Base-by-base conservation (phyloP, 2,329 filamentous ascomycete genomes). In the Aspergillus sp. region DNA sequence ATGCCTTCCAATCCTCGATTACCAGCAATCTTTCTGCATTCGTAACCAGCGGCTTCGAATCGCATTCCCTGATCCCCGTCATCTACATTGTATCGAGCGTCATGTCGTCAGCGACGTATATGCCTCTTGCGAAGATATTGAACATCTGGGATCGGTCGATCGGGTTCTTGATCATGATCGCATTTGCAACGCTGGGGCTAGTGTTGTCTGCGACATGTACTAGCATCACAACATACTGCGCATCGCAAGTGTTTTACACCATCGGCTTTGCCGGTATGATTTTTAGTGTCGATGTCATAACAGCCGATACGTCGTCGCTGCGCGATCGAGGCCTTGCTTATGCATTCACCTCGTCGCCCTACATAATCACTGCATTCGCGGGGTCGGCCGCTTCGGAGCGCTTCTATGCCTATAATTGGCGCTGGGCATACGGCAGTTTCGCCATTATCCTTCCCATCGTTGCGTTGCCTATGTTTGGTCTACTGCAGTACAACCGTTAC, bases 401-500 rank as follows among this genome's bases (percentile, higher is more conserved):
- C 67, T 76, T 62, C 30, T 58, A 58, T 43, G 50, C 81, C 0
- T 78, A 80, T 31, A 84, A 81, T 56, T 89, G 84, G 83, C 81
- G 85, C 22, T 90, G 88, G 88, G 86, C 80, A 0, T 90, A 85
- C 66, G 88, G 86, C 31, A 76, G 79, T 47, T 90, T 88, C 68
- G 79, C 83, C 34, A 87, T 91, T 66, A 80, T 90, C 60, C 80
- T 85, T 1, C 87, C 87, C 0, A 69, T 83, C 53, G 78, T 87
- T 45, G 82, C 82, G 2, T 48, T 84, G 3, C 88, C 89, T 0
- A 77, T 90, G 11, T 83, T 84, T 54, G 66, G 76, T 17, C 72
- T 89, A 15, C 80, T 89, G 66, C 77, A 82, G 62, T 73, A 75
- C 66, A 86, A 88, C 69, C 80, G 85, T 48, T 76, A 72, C 58